Conservation (phyloP, 1,284 basidiomycete genomes). For the Papiliotrema laurentii region DNA sequence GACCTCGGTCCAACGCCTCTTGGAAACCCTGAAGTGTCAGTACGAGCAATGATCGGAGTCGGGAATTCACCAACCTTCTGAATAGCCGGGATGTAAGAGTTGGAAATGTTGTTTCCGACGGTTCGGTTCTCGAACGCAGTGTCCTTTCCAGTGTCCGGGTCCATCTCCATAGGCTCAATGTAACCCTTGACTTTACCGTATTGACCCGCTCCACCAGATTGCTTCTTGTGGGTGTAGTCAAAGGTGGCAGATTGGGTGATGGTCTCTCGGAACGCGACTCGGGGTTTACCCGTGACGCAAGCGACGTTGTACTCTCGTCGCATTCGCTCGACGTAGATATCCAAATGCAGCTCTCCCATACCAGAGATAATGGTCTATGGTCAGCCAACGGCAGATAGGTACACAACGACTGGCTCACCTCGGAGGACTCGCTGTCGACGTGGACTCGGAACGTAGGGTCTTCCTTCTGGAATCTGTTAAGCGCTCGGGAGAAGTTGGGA, state of each 20-base stretch:
- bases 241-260: slow-evolving; percentile 78
- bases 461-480: slow-evolving; percentile 98
- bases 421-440: slow-evolving; percentile 88
- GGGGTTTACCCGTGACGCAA: slow-evolving; percentile 91
- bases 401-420: slow-evolving; percentile 54
- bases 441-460: slow-evolving; percentile 99
- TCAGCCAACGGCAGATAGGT: slow-evolving; percentile 6
- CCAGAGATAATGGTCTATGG: slow-evolving; percentile 97
- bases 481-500: slow-evolving; percentile 91
- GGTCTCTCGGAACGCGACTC: slow-evolving; percentile 95
- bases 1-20: slow-evolving; percentile 89
- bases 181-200: slow-evolving; percentile 89
- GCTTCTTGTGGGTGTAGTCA: slow-evolving; percentile 96
- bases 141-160: slow-evolving; percentile 77
- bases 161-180: slow-evolving; percentile 85
- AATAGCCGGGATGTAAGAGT: slow-evolving; percentile 87
- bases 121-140: slow-evolving; percentile 82
- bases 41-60: background rate
- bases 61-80: slow-evolving; percentile 64
- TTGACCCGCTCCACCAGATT: slow-evolving; percentile 95
- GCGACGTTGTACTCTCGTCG: slow-evolving; percentile 94
- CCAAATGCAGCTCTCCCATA: slow-evolving; percentile 98
- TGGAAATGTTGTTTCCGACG: slow-evolving; percentile 88
- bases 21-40: slow-evolving; percentile 71
- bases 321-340: slow-evolving; percentile 99